Base-by-base conservation (phyloP, 164 flowering plant species). In the Protea cynaroides region DNA sequence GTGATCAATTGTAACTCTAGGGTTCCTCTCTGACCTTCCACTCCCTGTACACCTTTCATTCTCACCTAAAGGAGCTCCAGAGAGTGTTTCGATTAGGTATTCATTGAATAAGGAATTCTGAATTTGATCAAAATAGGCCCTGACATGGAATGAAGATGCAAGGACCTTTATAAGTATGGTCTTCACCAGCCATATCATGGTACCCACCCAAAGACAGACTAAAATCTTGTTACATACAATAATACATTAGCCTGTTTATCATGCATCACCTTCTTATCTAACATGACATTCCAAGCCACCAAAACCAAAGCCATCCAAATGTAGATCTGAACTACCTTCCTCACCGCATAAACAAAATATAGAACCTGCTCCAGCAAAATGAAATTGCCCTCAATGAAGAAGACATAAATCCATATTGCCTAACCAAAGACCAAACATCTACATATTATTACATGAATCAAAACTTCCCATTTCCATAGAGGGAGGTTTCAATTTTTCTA, bases 401-500 rank as follows among this genome's bases (percentile, higher is more conserved):
- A 75, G 21, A 89, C 92, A 0, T 65, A 74, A 6, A 89, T 8
- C 47, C 84, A 61, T 56, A 86, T 81, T 22, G 71, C 82, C 89
- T 90, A 89, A 58, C 88, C 87, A 7, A 92, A 86, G 25, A 83
- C 79, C 64, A 86, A 62, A 0, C 89, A 75, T 11, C 92, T 92
- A 66, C 86, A 86, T 4, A 89, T 79, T 43, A 89, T 50, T 15
- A 79, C 96, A 44, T 86, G 56, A 17, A 80, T 44, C 74, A 86
- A 56, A 13, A 84, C 50, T 62, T 68, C 84, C 96, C 96, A 89
- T 73, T 82, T 86, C 96, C 92, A 89, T 0, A 85, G 40, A 37
- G 63, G 75, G 29, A 89, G 79, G 11, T 72, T 74, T 85, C 85
- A 85, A 7, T 81, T 40, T 6, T 34, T 65, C n/a, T 53, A 66